Base-by-base conservation (phyloP, 331 rosid species). In the Arachis monticola region DNA sequence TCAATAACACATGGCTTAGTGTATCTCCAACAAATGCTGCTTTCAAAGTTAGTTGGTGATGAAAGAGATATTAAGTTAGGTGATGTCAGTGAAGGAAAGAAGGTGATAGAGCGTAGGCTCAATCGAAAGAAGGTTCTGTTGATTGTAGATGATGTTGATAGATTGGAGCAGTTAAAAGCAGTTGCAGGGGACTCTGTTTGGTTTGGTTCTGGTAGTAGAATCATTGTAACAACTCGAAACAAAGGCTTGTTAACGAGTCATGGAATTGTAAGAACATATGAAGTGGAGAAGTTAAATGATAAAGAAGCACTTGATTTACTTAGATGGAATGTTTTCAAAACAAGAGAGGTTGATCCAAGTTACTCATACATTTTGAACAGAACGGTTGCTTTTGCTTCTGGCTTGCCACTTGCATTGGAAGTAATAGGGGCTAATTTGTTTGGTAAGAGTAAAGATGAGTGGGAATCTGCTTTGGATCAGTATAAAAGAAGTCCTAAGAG, bases 381-480 rank as follows among this genome's bases (percentile, higher is more conserved):
- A 42, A 55, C 41, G 27, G 6, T 58, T 1, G 6, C 12, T n/a
- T 71, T 38, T 58, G 50, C 32, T 2, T 2, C 50, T 8, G 47
- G 68, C 38, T 60, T 73, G 30, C 77, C 77, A 10, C 10, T 73
- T 5, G 69, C 13, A 4, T 53, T 73, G 42, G 77, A 73, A 73
- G 9, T 13, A 4, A 73, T 73, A 45, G 77, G 77, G 3, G 12
- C 60, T 14, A 8, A 30, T 13, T 61, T 73, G 41, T 45, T 10
- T n/a, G 38, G 70, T 2, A 73, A 13, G 12, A 4, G 17, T 8
- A 1, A 45, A 35, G 44, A 48, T 7, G 69, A 60, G 10, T 73
- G 77, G 60, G 31, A 60, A 73, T 60, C 57, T 46, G 51, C 40
- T 0, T 1, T 73, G 9, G 41, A 60, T 2, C 8, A 2, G 35